Evolutionary conservation across 2,329 filamentous ascomycete species (phyloP).

Genomic region (Elsinoe fawcettii): DNA sequence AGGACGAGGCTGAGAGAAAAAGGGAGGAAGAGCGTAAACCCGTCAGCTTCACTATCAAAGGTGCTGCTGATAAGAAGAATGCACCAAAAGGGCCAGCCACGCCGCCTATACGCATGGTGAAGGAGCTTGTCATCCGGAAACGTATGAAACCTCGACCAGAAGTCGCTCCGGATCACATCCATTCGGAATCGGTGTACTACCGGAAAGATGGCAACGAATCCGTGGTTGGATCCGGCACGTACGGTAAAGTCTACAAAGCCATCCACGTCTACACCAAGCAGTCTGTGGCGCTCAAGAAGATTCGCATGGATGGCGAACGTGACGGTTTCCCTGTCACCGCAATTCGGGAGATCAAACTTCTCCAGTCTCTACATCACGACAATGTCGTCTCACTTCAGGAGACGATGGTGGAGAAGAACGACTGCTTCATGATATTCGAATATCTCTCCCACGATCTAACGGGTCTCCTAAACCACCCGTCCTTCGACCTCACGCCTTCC

Average conservation of each 20-base stretch:
- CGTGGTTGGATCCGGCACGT: constrained; percentile 89
- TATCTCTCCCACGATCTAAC: constrained; percentile 95
- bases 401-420: constrained; percentile 97
- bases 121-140: constrained; percentile 56
- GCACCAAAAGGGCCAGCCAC: constrained; percentile 19
- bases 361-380: constrained; percentile 75
- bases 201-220: constrained; percentile 96
- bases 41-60: constrained; percentile 90
- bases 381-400: constrained; percentile 80
- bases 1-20: constrained; percentile 46
- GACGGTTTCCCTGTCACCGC: constrained; percentile 90
- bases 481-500: constrained; percentile 71
- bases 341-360: constrained; percentile 80
- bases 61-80: constrained; percentile 47
- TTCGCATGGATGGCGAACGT: constrained; percentile 86
- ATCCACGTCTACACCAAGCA: constrained; percentile 83
- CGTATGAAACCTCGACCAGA: constrained; percentile 63
- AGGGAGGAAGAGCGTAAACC: constrained; percentile 24
- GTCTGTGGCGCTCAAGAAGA: constrained; percentile 78
- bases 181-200: constrained; percentile 85
- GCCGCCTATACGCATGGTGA: constrained; percentile 27
- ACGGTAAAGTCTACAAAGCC: constrained; percentile 93
- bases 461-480: constrained; percentile 87
- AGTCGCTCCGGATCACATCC: constrained; percentile 62
- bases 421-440: constrained; percentile 99